phyloP scores from a whole-genome alignment of 1,284 basidiomycete species.

The Xerocomus minutiporus region DNA sequence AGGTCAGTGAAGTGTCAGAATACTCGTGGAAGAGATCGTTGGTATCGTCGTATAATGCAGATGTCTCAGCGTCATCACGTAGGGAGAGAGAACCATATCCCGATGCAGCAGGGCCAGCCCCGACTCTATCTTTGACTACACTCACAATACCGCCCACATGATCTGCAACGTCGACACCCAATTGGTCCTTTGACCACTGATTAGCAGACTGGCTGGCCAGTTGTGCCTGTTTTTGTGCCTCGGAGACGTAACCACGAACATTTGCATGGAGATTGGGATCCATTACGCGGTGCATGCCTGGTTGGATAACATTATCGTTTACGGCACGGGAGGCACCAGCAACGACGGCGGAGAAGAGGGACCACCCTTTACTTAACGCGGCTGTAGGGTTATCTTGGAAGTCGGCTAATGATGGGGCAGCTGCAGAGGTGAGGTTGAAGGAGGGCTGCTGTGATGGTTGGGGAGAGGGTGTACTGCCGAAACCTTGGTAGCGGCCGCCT shows the following conservation, averaged over 20 bases:
- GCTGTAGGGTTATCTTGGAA: conserved; percentile 74
- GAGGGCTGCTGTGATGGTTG: conserved; percentile 51
- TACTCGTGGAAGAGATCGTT: conserved; percentile 56
- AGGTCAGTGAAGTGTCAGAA: conserved; percentile 29
- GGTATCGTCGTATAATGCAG: conserved; percentile 52
- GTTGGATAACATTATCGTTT: conserved; percentile 75
- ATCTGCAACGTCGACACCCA: conserved; percentile 77
- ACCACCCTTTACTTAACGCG: conserved; percentile 83
- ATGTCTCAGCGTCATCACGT: conserved; percentile 48
- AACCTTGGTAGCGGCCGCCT: conserved; percentile 81
- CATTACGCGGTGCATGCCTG: conserved; percentile 68
- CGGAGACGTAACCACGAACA: conserved; percentile 64
- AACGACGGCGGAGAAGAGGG: conserved; percentile 71
- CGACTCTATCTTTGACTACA: conserved; percentile 49
- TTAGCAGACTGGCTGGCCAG: conserved; percentile 59
- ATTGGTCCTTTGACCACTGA: conserved; percentile 64
- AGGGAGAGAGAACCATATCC: conserved; percentile 55
- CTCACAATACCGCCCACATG: conserved; percentile 59
- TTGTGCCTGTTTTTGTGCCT: conserved; percentile 61
- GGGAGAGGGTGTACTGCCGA: conserved; percentile 69
- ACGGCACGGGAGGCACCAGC: conserved; percentile 70
- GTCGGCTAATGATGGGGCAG: conserved; percentile 67
- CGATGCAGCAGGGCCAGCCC: conserved; percentile 40
- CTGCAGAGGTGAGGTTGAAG: conserved; percentile 62
- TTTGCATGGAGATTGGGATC: conserved; percentile 75